Evolutionary conservation across 2,329 filamentous ascomycete species (phyloP), one percentile per base, ranked within the genome.

Genomic region (Colletotrichum filicis): DNA sequence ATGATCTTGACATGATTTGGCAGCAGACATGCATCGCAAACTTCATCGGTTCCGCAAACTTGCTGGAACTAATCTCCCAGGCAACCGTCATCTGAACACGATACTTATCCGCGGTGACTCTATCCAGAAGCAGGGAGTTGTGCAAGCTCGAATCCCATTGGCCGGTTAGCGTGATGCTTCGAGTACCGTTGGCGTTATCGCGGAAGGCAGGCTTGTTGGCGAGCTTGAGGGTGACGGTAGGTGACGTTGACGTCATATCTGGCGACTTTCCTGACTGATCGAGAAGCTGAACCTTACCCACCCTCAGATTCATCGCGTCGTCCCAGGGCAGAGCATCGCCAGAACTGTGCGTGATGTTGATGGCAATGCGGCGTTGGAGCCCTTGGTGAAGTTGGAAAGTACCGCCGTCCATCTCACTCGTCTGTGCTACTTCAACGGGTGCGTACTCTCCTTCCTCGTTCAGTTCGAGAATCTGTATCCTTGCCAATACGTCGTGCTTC

Each of bases 131-230:
- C n/a, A 97, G 86, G 6, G 97, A 98, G 75, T 92, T 92, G 82
- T 99, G 97, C 76, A 97, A 87, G 78, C 95, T 97, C 0, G 96
- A 98, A 80, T 99, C 97, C 97, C 97, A 99, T 79, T 98, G 95
- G 0, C 94, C 95, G n/a, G 93, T 89, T 56, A 98, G 87, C 1
- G 93, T 95, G 49, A 98, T 92, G 80, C 93, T 95, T 46, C 92
- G 93, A 0, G 95, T 98, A 49, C 97, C 97, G 80, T 98, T 97
- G 28, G 94, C 91, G 79, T 98, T 97, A 71, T 94, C 92, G 75
- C 93, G 93, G 76, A 98, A 92, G 68, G 92, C 88, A 0, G 97
- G 96, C 60, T 93, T 91, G 37, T 93, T 90, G 3, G 95, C 88
- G 58, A 97, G 87, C 79, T 94, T 94, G 49, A 99, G 85, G 0